Base-by-base conservation (phyloP, 2,329 filamentous ascomycete species). In the Pleurostoma richardsiae region DNA sequence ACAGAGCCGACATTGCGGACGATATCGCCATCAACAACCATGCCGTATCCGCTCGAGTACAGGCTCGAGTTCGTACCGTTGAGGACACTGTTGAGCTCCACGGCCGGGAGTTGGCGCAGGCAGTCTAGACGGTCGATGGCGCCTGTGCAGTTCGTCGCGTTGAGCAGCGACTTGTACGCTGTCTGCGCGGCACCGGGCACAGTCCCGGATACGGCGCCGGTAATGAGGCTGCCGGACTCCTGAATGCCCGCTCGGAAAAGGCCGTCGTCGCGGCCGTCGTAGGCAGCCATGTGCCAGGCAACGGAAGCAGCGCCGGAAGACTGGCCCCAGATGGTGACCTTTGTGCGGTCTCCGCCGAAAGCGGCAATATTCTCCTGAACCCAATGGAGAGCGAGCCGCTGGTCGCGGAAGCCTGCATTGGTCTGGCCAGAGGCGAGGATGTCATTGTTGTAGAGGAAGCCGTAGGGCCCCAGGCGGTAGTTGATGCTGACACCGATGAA, bases 251-350 rank as follows among this genome's bases (percentile, higher is more conserved):
- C 45, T 8, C 45, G 30, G 45, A 47, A 47, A 33, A 47, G 45
- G 29, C 30, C 40, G 31, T 47, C 45, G 30, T 47, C 39, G 29
- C 45, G 30, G 40, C 75, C 75, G 10, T 70, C 69, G 48, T 74
- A 77, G 3, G 73, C 72, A 10, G 70, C 59, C 2, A 75, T 60
- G 40, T 77, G 74, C 4, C 60, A 58, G 3, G 69, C 66, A 2
- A 76, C 69, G 4, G 66, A 71, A 47, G 68, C 68, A 29, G 60
- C 73, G 3, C 75, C 74, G 2, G 74, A 73, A 11, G 68, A 74
- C 55, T 79, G 71, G 27, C 71, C 76, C 59, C 68, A 77, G 30
- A 77, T 62, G 2, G 70, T 74, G 19, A 76, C 70, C 42, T 73
- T 67, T 2, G 54, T 47, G 8, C 67, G 62, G 31, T 72, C 66